A percentile compares a stretch with the other conserved stretches of the same genome.
Evolutionary conservation across 192 early-diverging fungal species (phyloP).

Genomic region (Fimicolochytrium jonesii): DNA sequence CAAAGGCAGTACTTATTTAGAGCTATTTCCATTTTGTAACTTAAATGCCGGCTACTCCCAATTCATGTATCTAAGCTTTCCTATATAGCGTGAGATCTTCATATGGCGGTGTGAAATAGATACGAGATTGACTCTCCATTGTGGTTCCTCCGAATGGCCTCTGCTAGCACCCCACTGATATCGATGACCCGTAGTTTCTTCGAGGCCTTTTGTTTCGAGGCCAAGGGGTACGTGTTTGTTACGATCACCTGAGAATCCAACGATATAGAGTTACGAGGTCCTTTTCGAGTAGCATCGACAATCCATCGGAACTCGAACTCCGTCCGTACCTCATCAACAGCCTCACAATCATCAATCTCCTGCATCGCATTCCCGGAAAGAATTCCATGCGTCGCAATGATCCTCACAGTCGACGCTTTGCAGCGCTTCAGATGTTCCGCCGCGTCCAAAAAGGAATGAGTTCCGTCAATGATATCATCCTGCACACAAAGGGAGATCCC

Average conservation of each 20-base stretch:
- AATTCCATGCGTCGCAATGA: slow-evolving; percentile 94
- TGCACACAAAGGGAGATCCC: slow-evolving; percentile 17
- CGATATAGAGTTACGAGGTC: too few relatives aligned
- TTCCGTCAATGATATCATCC: slow-evolving; percentile 94
- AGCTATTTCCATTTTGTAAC: too few relatives aligned
- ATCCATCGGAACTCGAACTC: not conserved
- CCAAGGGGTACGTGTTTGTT: slow-evolving; percentile 86
- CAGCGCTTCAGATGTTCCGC: slow-evolving; percentile 85
- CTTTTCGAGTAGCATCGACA: not conserved
- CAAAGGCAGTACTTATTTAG: too few relatives aligned
- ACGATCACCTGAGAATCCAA: slow-evolving; percentile 76
- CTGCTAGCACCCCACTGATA: slow-evolving; percentile 83
- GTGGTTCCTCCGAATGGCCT: slow-evolving; percentile 90
- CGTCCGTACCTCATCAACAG: slow-evolving; percentile 63
- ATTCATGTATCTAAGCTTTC: too few relatives aligned
- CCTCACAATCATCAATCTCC: slow-evolving; percentile 76
- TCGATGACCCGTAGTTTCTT: slow-evolving; percentile 83
- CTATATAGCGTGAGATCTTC: too few relatives aligned
- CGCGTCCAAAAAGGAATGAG: slow-evolving; percentile 86
- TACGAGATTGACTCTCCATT: slow-evolving; percentile 93
- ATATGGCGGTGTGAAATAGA: slow-evolving; percentile 56
- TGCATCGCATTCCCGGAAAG: slow-evolving; percentile 81
- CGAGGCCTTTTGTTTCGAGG: slow-evolving; percentile 58
- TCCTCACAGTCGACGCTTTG: slow-evolving; percentile 78
- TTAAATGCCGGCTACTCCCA: too few relatives aligned